Conservation (phyloP, 306 rosid species). For the Trifolium subterraneum region DNA sequence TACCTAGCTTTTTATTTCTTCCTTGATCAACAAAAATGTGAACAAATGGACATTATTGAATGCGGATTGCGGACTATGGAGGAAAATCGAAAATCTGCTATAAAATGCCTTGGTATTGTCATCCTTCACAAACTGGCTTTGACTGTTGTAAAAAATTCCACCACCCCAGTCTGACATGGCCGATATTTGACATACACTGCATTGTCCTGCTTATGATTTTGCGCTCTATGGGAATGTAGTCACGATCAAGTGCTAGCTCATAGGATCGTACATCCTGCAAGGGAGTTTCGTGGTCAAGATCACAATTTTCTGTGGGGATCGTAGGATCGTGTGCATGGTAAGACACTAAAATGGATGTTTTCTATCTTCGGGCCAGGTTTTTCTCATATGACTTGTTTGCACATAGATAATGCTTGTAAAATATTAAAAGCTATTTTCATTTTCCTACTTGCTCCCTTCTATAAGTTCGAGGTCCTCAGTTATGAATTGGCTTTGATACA, state of each 20-base stretch:
- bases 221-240: background rate
- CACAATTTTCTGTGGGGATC: background rate
- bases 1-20: background rate
- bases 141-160: background rate
- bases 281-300: background rate
- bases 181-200: background rate
- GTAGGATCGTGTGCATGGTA: no score
- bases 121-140: background rate
- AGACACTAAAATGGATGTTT: no score
- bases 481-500: no score
- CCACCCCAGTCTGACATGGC: background rate
- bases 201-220: background rate
- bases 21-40: background rate
- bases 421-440: no score
- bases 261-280: background rate
- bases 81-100: no score
- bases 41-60: background rate
- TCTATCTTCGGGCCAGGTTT: no score
- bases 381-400: no score
- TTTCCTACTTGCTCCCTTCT: no score
- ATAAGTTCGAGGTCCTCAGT: no score
- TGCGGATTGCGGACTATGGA: background rate
- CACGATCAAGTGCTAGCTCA: background rate
- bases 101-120: background rate
- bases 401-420: no score